Percentiles rank a stretch among this genome's conserved stretches.
phyloP scores from a whole-genome alignment of 768 basidiomycete genomes.

The Boletus rex-veris region DNA sequence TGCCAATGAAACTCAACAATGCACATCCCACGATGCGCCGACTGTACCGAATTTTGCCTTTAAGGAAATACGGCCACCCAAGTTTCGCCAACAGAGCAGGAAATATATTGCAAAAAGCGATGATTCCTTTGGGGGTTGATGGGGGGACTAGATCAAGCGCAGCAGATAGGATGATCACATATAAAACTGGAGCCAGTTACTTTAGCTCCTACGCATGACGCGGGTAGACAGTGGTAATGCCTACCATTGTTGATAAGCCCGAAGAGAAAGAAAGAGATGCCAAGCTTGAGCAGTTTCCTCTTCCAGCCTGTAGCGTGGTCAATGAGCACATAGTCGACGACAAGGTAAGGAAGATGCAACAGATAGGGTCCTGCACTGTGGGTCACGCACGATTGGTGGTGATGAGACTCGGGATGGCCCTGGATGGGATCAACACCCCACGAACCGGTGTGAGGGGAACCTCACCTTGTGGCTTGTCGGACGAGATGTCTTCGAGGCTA shows the following conservation, averaged over 20 bases:
- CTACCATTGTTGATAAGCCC: constrained; percentile 90
- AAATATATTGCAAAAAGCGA: constrained; percentile 92
- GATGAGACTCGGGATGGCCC: constrained; percentile 14
- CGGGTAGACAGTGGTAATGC: constrained; percentile 32
- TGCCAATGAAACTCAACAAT: constrained; percentile 71
- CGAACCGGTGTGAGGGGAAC: not conserved
- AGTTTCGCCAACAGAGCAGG: constrained; percentile 86
- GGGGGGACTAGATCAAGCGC: constrained; percentile 92
- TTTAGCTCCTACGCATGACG: not conserved
- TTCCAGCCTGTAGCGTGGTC: constrained; percentile 16
- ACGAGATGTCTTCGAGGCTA: constrained; percentile 8
- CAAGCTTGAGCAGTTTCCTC: constrained; percentile 36
- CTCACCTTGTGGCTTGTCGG: constrained; percentile 25
- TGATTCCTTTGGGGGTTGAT: constrained; percentile 90
- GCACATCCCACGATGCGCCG: constrained; percentile 75
- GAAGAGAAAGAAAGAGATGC: constrained; percentile 81
- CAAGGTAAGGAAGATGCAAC: constrained; percentile 17
- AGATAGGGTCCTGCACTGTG: constrained; percentile 12
- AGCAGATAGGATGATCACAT: constrained; percentile 95
- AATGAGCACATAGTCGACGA: constrained; percentile 16
- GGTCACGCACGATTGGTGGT: constrained; percentile 2
- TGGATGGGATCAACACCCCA: constrained; percentile 29
- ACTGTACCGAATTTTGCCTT: constrained; percentile 80
- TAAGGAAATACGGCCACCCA: constrained; percentile 88
- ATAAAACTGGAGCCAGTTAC: constrained; percentile 56